Percentiles rank a stretch among this genome's conserved stretches.
Evolutionary conservation across 2,329 filamentous ascomycete genomes (phyloP).

Genomic region (Fusarium nisikadoi): DNA sequence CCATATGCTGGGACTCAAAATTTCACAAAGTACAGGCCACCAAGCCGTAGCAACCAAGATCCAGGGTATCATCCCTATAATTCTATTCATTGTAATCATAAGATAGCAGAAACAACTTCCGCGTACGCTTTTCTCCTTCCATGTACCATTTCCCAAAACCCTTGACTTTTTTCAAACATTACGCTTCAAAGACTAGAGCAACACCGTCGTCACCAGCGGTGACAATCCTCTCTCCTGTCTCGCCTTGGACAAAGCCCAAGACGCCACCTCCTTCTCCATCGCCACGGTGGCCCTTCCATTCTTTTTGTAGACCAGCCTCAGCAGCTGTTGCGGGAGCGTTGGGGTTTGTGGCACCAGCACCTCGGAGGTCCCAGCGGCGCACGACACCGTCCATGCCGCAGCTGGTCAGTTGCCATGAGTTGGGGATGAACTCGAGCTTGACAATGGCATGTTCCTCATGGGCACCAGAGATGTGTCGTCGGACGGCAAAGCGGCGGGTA

Average conservation of each 20-base stretch:
- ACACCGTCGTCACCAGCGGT: slow-evolving; percentile 91
- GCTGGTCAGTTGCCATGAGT: slow-evolving; percentile 79
- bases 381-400: slow-evolving; percentile 94
- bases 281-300: slow-evolving; percentile 91
- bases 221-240: slow-evolving; percentile 77
- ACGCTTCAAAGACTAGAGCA: slow-evolving; percentile 73
- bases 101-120: slow-evolving; percentile 33
- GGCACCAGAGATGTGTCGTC: slow-evolving; percentile 81
- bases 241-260: slow-evolving; percentile 87
- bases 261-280: slow-evolving; percentile 89
- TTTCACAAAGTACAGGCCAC: background rate
- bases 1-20: background rate
- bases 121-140: slow-evolving; percentile 27
- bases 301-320: slow-evolving; percentile 75
- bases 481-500: slow-evolving; percentile 85
- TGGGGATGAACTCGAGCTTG: slow-evolving; percentile 85
- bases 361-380: slow-evolving; percentile 83
- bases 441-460: slow-evolving; percentile 93
- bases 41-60: slow-evolving; percentile 7
- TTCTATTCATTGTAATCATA: slow-evolving; percentile 44
- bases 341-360: slow-evolving; percentile 50
- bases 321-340: slow-evolving; percentile 52
- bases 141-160: slow-evolving; percentile 16
- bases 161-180: slow-evolving; percentile 12
- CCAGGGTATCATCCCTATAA: slow-evolving; percentile 37